Evolutionary conservation across 140 eudicot species (phyloP), one percentile per base, ranked within the genome.

Genomic region (Cichorium intybus): DNA sequence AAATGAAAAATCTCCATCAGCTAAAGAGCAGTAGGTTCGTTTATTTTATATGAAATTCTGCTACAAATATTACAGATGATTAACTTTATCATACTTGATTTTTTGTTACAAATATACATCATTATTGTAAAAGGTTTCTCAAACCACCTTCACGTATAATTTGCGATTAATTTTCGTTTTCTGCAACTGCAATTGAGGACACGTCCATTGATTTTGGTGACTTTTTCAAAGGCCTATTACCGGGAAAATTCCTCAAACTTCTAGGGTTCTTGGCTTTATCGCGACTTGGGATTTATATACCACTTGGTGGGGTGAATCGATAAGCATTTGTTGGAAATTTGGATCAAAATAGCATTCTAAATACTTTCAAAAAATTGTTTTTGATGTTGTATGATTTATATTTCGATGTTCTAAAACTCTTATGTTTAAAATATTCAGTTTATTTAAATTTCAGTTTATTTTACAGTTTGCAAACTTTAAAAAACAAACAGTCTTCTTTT

Each of bases 111-210:
- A 45, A 57, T 10, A 37, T 5, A 37, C 29, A 45, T 56, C 21
- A 10, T 53, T 20, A 31, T 35, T 41, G 10, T n/a, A n/a, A n/a
- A n/a, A n/a, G n/a, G n/a, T n/a, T n/a, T n/a, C n/a, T n/a, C n/a
- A n/a, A n/a, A n/a, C n/a, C n/a, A n/a, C n/a, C n/a, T n/a, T n/a
- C n/a, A n/a, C n/a, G n/a, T 20, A 5, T 80, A 69, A 77, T 73
- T 77, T 71, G 39, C 70, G 7, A 49, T 50, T 59, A 68, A 73
- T 51, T 63, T n/a, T 66, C 23, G 28, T 51, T 37, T 31, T 73
- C 74, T 45, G 66, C 95, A 94, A 97, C 99, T 89, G 88, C 99
- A 52, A 94, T 94, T 70, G 99, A 94, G 77, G 97, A 94, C 75
- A 94, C 95, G 22, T 81, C 95, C 64, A 89, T 94, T 43, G 99